Percentiles rank a stretch among this genome's conserved stretches.
Evolutionary conservation across 2,329 filamentous ascomycete genomes (phyloP).

Genomic region (Seiridium cupressi): DNA sequence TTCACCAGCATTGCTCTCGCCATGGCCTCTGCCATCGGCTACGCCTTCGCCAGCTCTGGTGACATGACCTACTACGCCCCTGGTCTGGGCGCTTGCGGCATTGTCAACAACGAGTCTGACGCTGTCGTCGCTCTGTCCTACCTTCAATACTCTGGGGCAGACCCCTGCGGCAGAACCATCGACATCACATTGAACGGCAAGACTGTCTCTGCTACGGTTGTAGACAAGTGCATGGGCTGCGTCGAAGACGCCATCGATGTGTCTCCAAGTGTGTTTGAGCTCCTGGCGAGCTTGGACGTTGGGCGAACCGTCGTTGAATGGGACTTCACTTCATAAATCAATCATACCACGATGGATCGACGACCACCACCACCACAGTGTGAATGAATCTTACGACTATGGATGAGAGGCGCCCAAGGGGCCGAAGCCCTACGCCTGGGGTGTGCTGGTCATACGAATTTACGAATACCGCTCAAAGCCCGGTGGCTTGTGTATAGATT

Average conservation of each 20-base stretch:
- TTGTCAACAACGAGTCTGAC: conserved; percentile 2
- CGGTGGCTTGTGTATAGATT: too few species aligned
- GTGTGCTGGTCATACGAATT: too few species aligned
- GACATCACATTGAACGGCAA: conserved; percentile 16
- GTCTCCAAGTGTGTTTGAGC: conserved; percentile 25
- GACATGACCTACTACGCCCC: conserved; percentile 10
- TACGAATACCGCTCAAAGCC: too few species aligned
- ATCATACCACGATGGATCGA: background rate
- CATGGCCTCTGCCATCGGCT: conserved; percentile 3
- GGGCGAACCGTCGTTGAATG: conserved; percentile 24
- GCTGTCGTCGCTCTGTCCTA: conserved; percentile 4
- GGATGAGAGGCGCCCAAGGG: too few species aligned
- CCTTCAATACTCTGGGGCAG: conserved; percentile 1
- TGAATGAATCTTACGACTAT: background rate
- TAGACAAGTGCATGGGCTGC: conserved; percentile 29
- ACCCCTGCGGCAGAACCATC: conserved; percentile 13
- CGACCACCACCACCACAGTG: background rate
- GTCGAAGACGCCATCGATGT: conserved; percentile 25
- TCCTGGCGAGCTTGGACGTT: conserved; percentile 17
- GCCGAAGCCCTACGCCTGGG: too few species aligned
- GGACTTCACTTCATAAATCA: conserved; percentile 11
- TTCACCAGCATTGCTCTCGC: conserved; percentile 3
- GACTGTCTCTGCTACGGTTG: conserved; percentile 22
- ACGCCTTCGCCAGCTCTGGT: conserved; percentile 3
- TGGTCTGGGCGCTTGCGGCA: conserved; percentile 7